Conservation (phyloP, 2,329 filamentous ascomycete genomes). For the Sporothrix inflata region DNA sequence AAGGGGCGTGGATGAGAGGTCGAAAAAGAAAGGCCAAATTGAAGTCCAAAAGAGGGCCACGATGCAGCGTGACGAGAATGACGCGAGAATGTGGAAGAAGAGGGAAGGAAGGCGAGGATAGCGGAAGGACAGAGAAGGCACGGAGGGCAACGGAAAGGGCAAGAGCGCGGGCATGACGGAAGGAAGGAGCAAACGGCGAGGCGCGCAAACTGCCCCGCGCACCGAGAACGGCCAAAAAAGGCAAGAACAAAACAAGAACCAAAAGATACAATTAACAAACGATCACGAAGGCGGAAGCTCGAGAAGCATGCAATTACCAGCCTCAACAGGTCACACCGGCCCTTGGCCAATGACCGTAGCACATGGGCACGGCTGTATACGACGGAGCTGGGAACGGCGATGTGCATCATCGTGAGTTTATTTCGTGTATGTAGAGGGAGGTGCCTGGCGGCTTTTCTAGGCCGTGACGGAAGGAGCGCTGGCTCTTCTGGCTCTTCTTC, state of each 20-base stretch:
- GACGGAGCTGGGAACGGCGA: constrained; percentile 16
- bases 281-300: neutral
- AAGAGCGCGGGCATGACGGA: neutral
- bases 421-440: neutral
- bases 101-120: neutral
- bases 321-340: constrained; percentile 1
- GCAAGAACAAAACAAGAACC: constrained; percentile 16
- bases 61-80: constrained; percentile 6
- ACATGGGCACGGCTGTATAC: constrained; percentile 20
- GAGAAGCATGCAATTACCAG: neutral
- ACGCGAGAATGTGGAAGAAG: neutral
- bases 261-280: neutral
- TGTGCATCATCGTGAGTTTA: constrained; percentile 17
- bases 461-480: constrained; percentile 15
- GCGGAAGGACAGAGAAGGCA: constrained; percentile 16
- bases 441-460: neutral
- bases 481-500: neutral
- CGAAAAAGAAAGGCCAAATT: neutral
- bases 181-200: constrained; percentile 28
- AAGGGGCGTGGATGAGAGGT: neutral
- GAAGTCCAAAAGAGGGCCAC: constrained; percentile 1
- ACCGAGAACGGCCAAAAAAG: constrained; percentile 5
- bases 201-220: neutral
- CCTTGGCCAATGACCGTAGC: constrained; percentile 18
- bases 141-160: constrained; percentile 1